phyloP scores from a whole-genome alignment of 2,329 filamentous ascomycete species.

The Alternaria hordeiaustralica region DNA sequence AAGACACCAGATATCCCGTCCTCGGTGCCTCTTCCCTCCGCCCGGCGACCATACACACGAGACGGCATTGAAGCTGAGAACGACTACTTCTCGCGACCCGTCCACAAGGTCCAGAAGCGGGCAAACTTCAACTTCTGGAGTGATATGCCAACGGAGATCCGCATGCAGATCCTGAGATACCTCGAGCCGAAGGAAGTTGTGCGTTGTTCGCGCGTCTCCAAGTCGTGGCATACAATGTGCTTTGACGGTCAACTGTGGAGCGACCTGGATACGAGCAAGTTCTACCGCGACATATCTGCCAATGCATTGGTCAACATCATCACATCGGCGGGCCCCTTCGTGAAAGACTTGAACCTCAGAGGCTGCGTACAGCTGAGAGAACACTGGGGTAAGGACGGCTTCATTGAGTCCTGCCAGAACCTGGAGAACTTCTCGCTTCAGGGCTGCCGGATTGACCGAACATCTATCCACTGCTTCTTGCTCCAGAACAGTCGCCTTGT shows the following conservation, averaged over 20 bases:
- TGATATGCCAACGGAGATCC: constrained; percentile 81
- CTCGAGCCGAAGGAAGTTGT: constrained; percentile 83
- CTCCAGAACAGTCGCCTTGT: constrained; percentile 78
- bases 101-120: constrained; percentile 45
- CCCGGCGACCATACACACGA: constrained; percentile 60
- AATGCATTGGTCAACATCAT: constrained; percentile 86
- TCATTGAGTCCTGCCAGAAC: constrained; percentile 86
- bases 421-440: constrained; percentile 87
- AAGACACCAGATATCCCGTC: constrained; percentile 60
- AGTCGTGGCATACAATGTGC: constrained; percentile 79
- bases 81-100: constrained; percentile 56
- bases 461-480: constrained; percentile 77
- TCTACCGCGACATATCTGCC: constrained; percentile 85
- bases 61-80: constrained; percentile 49
- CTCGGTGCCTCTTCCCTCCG: constrained; percentile 69
- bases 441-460: constrained; percentile 84
- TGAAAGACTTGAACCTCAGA: constrained; percentile 86
- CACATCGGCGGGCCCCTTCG: constrained; percentile 82
- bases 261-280: constrained; percentile 79
- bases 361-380: constrained; percentile 90
- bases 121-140: constrained; percentile 74
- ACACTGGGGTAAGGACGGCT: constrained; percentile 75
- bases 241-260: constrained; percentile 96
- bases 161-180: constrained; percentile 76
- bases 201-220: constrained; percentile 76